Evolutionary conservation across 2,329 filamentous ascomycete species (phyloP), one percentile per base, ranked within the genome.

Genomic region (Venturia asperata): DNA sequence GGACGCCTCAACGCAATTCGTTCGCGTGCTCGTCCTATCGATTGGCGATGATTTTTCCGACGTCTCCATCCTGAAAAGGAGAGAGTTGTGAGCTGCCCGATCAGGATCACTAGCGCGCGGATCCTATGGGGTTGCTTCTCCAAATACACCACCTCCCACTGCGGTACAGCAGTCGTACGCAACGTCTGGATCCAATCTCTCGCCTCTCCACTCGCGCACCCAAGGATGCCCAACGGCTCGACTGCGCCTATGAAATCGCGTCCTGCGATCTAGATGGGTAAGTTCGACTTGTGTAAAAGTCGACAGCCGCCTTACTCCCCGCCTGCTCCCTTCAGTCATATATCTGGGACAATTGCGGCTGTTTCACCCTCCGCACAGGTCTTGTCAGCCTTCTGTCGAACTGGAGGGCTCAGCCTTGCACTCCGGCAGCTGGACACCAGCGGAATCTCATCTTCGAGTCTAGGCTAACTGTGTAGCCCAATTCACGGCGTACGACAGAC

Each of bases 341-440:
- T 58, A 58, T 58, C 52, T 27, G 52, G 52, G 5, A 37, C 52
- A 39, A 24, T n/a, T 19, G 52, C 52, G 52, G 52, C 27, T 58
- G 52, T 58, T 58, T 58, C 52, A 58, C 27, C 52, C 52, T n/a
- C 37, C 30, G 52, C 52, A 58, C 30, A 58, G 15, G 52, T 58
- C 30, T 58, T 58, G 52, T 58, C 52, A 58, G 52, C 52, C 52
- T 58, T 21, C 37, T 21, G 30, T 27, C 52, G 15, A 3, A 19
- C n/a, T 9, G 9, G 52, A 37, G 27, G 30, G 52, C 30, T 58
- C 52, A 58, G 52, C 52, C 52, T 58, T 58, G 52, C 52, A 37
- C n/a, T 58, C 52, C 30, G 37, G 27, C 52, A 58, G 52, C 52
- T 34, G 52, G 6, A 37, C 30, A 37, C 30, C 27, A 37, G 52